phyloP scores from a whole-genome alignment of 768 basidiomycete genomes.

The Lyophyllum decastes region DNA sequence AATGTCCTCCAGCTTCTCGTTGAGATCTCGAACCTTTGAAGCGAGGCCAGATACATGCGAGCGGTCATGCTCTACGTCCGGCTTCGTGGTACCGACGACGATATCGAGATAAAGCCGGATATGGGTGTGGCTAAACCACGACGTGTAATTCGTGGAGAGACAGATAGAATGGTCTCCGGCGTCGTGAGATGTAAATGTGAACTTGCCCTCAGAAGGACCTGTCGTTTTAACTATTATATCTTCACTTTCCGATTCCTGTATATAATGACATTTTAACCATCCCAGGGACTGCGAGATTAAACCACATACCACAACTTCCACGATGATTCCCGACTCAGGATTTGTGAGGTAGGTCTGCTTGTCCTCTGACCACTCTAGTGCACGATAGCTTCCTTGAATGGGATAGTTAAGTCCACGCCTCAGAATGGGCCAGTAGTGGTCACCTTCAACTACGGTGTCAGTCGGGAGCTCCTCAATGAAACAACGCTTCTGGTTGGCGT shows the following conservation, averaged over 20 bases:
- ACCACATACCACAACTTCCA: conserved; percentile 81
- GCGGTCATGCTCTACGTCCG: conserved; percentile 86
- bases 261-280: neutral
- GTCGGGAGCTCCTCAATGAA: conserved; percentile 96
- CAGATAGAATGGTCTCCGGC: conserved; percentile 98
- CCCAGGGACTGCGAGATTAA: neutral
- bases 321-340: conserved; percentile 81
- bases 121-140: conserved; percentile 85
- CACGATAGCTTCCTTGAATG: conserved; percentile 84
- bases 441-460: conserved; percentile 95
- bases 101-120: conserved; percentile 95
- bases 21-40: conserved; percentile 86
- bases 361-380: conserved; percentile 86
- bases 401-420: neutral
- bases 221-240: conserved; percentile 85
- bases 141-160: conserved; percentile 88
- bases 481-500: conserved; percentile 90
- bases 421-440: conserved; percentile 11
- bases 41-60: conserved; percentile 83
- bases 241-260: conserved; percentile 82
- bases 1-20: conserved; percentile 90
- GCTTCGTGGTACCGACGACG: conserved; percentile 83
- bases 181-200: conserved; percentile 98
- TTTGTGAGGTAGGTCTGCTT: conserved; percentile 69
- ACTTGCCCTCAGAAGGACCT: conserved; percentile 88